Conservation (phyloP, 257 asterid species). For the Lycium barbarum region DNA sequence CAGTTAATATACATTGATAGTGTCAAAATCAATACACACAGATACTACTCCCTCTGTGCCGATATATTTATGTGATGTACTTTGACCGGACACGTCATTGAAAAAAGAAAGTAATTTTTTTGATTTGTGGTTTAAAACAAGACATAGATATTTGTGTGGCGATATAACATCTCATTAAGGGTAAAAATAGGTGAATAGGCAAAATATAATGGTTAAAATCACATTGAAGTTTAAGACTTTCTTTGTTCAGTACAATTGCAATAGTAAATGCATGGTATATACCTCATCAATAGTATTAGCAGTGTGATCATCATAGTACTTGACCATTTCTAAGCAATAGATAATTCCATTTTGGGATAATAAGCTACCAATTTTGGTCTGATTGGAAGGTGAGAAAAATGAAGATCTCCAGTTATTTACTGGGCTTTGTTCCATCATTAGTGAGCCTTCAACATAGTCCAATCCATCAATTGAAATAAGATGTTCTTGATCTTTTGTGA, state of each 20-base stretch:
- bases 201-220: too few species aligned
- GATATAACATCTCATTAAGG: too few species aligned
- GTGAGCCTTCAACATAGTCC: constrained; percentile 57
- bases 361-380: constrained; percentile 39
- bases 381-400: constrained; percentile 46
- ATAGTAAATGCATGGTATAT: neutral
- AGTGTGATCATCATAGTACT: constrained; percentile 44
- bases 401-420: constrained; percentile 49
- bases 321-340: constrained; percentile 60
- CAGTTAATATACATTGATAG: neutral
- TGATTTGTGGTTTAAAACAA: too few species aligned
- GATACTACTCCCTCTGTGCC: too few species aligned
- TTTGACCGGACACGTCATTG: too few species aligned
- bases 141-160: too few species aligned
- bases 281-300: constrained; percentile 48
- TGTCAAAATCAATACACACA: neutral
- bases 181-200: too few species aligned
- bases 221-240: too few species aligned
- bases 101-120: too few species aligned
- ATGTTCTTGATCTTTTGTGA: constrained; percentile 59
- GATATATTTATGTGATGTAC: too few species aligned
- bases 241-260: too few species aligned
- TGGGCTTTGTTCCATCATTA: constrained; percentile 41
- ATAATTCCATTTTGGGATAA: constrained; percentile 47
- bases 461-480: constrained; percentile 43